Evolutionary conservation across 1,284 basidiomycete species (phyloP).

Genomic region (Tylopilus sp.): DNA sequence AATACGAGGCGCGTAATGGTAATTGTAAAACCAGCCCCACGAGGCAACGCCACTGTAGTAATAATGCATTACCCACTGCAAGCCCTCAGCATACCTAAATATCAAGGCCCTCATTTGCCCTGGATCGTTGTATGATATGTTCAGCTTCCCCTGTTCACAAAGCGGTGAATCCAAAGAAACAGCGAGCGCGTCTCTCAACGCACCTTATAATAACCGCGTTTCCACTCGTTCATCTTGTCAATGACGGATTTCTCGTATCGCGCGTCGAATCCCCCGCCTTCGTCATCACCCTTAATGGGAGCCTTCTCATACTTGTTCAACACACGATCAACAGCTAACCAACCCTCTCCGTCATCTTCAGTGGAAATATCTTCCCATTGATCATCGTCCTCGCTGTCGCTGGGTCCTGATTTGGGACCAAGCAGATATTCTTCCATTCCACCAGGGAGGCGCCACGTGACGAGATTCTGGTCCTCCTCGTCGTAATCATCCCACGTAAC

Average conservation of each 20-base stretch:
- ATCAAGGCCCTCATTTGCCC: slow-evolving; percentile 65
- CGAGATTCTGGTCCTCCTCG: slow-evolving; percentile 73
- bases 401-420: slow-evolving; percentile 25
- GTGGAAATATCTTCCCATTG: slow-evolving; percentile 48
- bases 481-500: slow-evolving; percentile 90
- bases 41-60: slow-evolving; percentile 97
- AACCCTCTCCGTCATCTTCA: slow-evolving; percentile 57
- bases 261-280: slow-evolving; percentile 72
- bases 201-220: slow-evolving; percentile 85
- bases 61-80: slow-evolving; percentile 99
- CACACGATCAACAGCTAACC: slow-evolving; percentile 76
- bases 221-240: slow-evolving; percentile 92
- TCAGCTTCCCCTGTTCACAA: slow-evolving; percentile 67
- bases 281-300: slow-evolving; percentile 64
- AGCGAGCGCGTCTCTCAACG: slow-evolving; percentile 19
- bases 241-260: slow-evolving; percentile 70
- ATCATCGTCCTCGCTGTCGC: slow-evolving; percentile 32
- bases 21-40: slow-evolving; percentile 99
- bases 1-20: slow-evolving; percentile 95
- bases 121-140: slow-evolving; percentile 70
- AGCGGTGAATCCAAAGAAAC: slow-evolving; percentile 1
- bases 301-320: slow-evolving; percentile 87
- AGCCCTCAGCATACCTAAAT: slow-evolving; percentile 86
- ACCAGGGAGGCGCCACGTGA: slow-evolving; percentile 60
- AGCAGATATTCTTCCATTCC: slow-evolving; percentile 41